Base-by-base conservation (phyloP, 2,329 filamentous ascomycete species). In the Byssochlamys sp. region DNA sequence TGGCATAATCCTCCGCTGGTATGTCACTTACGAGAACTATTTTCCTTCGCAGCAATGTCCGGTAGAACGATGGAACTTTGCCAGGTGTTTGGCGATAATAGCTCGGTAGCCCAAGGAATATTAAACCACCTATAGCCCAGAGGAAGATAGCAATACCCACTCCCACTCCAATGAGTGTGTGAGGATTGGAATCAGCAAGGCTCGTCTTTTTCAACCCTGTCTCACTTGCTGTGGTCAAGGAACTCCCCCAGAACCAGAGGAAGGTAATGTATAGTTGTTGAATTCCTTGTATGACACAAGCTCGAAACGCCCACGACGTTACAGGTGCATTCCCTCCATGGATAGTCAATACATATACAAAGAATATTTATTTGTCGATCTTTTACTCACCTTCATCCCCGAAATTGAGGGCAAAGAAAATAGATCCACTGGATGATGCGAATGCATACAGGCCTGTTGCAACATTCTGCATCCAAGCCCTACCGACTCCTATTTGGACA, bases 341-440 rank as follows among this genome's bases (percentile, higher is more conserved):
- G 49, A 49, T 28, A 24, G 52, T 45, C 33, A 52, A 19, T 25
- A 19, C 55, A 27, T 11, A 14, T 25, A 12, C 5, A 14, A 51
- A 45, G 1, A 2, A 3, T 11, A 11, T 19, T 19, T 10, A 26
- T 25, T 6, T n/a, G 6, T 29, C 0, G 9, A 39, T 25, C 4
- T 12, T 7, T 25, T 33, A 53, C 54, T 55, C 55, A 60, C 80
- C 80, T 73, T 83, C 81, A 59, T 79, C 78, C 58, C 82, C 82
- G 63, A 84, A 85, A 69, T 85, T 85, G 57, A 84, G 75, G 4
- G 82, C 78, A 66, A 85, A 85, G 72, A 80, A 84, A 58, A 85
- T 73, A 2, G 79, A 80, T 11, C 83, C 83, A 31, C 78, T 80
- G 12, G 81, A 77, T 9, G 83, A 83, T 4, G 81, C 83, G 7